phyloP scores from a whole-genome alignment of 1,284 basidiomycete genomes.

The Megacollybia platyphylla region DNA sequence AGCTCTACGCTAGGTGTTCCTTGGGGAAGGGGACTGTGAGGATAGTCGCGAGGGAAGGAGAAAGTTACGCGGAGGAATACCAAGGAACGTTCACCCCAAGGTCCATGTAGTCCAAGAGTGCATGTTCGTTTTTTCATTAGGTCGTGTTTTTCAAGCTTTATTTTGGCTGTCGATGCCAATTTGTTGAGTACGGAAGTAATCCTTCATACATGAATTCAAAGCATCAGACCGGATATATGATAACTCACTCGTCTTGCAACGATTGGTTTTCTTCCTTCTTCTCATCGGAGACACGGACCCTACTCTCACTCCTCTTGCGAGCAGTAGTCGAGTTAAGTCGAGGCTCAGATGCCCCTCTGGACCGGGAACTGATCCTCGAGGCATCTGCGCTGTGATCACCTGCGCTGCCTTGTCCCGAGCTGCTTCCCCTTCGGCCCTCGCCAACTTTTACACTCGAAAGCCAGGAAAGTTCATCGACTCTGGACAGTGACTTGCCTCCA shows the following conservation, averaged over 20 bases:
- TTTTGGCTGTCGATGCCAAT: conserved; percentile 49
- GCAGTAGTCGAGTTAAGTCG: not conserved
- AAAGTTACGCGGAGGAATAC: conserved; percentile 87
- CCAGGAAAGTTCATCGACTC: conserved; percentile 60
- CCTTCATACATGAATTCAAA: conserved; percentile 21
- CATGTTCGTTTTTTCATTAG: conserved; percentile 70
- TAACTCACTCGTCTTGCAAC: conserved; percentile 70
- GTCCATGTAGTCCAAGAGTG: conserved; percentile 80
- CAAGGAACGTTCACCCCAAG: conserved; percentile 75
- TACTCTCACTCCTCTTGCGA: conserved; percentile 29
- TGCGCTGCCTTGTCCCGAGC: conserved; percentile 36
- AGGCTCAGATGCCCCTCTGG: conserved; percentile 8
- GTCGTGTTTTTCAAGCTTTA: conserved; percentile 84
- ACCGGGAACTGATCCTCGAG: conserved; percentile 21
- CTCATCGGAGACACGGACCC: conserved; percentile 21
- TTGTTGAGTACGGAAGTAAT: conserved; percentile 69
- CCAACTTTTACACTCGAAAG: conserved; percentile 57
- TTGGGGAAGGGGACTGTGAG: conserved; percentile 41
- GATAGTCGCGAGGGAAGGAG: conserved; percentile 79
- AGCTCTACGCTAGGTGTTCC: conserved; percentile 72
- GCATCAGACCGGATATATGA: not conserved
- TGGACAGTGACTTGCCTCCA: conserved; percentile 28
- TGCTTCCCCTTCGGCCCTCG: conserved; percentile 24
- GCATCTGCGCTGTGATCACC: conserved; percentile 27
- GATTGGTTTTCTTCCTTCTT: conserved; percentile 33